Evolutionary conservation across 1,139 yeast species (phyloP), one percentile per base, ranked within the genome.

Genomic region (Candida smagusa): DNA sequence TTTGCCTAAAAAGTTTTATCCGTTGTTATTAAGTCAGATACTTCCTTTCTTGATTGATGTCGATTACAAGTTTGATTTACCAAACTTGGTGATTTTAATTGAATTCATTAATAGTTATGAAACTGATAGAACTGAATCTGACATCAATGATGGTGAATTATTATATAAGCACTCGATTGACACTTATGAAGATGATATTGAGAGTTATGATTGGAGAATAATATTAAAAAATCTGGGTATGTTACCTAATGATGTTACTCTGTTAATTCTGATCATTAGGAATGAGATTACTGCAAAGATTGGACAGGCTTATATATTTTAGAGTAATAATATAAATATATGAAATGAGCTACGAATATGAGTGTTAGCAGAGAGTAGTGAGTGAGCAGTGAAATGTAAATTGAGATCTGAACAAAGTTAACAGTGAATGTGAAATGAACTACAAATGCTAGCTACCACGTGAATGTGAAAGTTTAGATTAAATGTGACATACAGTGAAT

Each of bases 1-100:
- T 54, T 53, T 87, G 44, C 95, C 94, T 2, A 68, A 54, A 47
- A 77, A 71, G 54, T 82, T 65, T 56, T 68, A 61, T 56, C 74
- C 81, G 3, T 61, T 77, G 24, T 58, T 80, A 29, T 50, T 79
- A 29, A 58, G 74, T n/a, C 80, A 75, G 43, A 51, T 73, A 9
- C 48, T 77, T 26, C 78, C 79, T 13, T 70, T 74, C 39, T 61
- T 72, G 34, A 40, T 52, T 9, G 49, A 54, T 27, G 43, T 52
- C 2, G 41, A 54, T 13, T 59, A 54, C 30, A 53, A 48, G 30
- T 60, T 68, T 50, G 59, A 62, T 48, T 50, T 69, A 41, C 69
- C 73, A 2, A 80, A 77, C 38, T 55, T 77, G 37, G 64, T 77
- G 16, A 55, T 68, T 12, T 58, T 77, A 23, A 66, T 77, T 35